Evolutionary conservation across 2,329 filamentous ascomycete genomes (phyloP).

Genomic region (Fusarium illudens): DNA sequence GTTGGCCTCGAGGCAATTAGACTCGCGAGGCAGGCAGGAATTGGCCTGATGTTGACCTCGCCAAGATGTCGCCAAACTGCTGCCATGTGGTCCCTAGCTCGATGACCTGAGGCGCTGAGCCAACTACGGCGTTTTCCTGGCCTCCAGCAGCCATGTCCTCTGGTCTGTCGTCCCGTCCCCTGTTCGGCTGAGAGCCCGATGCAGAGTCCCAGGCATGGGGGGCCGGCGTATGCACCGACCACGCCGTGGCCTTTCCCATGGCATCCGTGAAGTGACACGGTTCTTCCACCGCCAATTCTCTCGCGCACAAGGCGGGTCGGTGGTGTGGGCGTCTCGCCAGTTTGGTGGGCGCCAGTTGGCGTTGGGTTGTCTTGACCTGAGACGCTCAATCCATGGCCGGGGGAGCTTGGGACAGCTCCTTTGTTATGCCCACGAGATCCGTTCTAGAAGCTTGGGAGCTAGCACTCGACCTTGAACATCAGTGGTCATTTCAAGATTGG

Average conservation of each 20-base stretch:
- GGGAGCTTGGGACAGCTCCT: slow-evolving; percentile 6
- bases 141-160: not conserved
- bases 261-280: slow-evolving; percentile 24
- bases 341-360: slow-evolving; percentile 14
- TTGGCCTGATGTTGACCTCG: not conserved
- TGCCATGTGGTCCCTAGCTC: not conserved
- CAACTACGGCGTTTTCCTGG: slow-evolving; percentile 6
- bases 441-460: slow-evolving; percentile 14
- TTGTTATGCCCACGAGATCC: slow-evolving; percentile 1
- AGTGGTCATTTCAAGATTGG: not conserved
- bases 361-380: slow-evolving; percentile 15
- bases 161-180: slow-evolving; percentile 28
- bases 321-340: slow-evolving; percentile 20
- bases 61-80: not conserved
- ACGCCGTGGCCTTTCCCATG: slow-evolving; percentile 4
- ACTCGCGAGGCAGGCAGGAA: not conserved
- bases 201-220: slow-evolving; percentile 23
- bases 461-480: not conserved
- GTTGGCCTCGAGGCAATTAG: not conserved
- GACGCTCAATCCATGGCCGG: slow-evolving; percentile 8
- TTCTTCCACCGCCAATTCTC: slow-evolving; percentile 28
- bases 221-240: slow-evolving; percentile 26
- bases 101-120: not conserved
- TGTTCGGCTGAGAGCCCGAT: slow-evolving; percentile 37
- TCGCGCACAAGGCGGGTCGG: slow-evolving; percentile 5